Evolutionary conservation across 2,329 filamentous ascomycete species (phyloP), one percentile per base, ranked within the genome.

Genomic region (Immersiporthe knoxdaviesiana): DNA sequence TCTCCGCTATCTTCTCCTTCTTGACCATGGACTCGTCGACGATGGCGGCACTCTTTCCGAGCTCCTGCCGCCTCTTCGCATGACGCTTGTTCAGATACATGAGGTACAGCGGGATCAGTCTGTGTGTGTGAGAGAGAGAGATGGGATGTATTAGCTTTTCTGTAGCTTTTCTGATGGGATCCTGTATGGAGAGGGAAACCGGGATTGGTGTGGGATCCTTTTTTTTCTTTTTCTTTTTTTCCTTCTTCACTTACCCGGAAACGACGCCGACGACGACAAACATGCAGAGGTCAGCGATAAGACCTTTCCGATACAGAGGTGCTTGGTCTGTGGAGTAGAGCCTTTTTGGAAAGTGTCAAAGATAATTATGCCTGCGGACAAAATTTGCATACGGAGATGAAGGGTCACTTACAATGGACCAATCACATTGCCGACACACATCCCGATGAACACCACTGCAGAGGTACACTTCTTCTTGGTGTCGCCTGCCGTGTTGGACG

Each of bases 401-500:
- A 35, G 35, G 8, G 35, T 35, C 12, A 41, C 63, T 65, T 41
- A 66, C 61, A 88, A 84, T 0, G 90, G 90, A 0, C 89, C 90
- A 30, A 91, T 80, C 47, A 91, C 87, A 72, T 92, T 92, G 7
- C 90, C 90, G 1, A 85, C 85, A 65, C 86, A 90, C 69, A 89
- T 86, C 5, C 89, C 88, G 61, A 92, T 84, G 73, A 92, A 90
- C 1, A 92, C 80, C 8, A 90, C 81, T 16, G 85, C 88, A 0
- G 88, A 91, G 0, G 86, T 90, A 12, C 86, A 85, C 74, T 91
- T 91, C 72, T 88, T 87, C 78, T 92, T 92, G 0, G 90, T 92
- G 74, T 92, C 89, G 1, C 90, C 90, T 0, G 86, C 90, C 0
- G 90, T 90, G 72, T 90, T 90, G 70, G 88, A 86, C 1, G 85